Evolutionary conservation across 768 basidiomycete species (phyloP).

Genomic region (Thelephora aurantiotincta): DNA sequence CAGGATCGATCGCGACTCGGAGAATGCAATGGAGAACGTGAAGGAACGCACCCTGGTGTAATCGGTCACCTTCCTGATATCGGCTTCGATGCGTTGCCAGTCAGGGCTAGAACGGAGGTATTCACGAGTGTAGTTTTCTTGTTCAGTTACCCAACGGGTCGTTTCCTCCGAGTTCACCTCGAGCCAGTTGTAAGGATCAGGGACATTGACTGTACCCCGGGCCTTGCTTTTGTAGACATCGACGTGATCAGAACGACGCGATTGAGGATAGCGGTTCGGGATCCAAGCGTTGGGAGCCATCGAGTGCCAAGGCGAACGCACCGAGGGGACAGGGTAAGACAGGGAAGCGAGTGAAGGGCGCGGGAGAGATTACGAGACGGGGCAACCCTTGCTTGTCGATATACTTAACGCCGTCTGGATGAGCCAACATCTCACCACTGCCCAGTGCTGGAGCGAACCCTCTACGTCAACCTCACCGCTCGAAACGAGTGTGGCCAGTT

Average conservation of each 20-base stretch:
- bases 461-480: too few species aligned
- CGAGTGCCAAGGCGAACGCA: neutral
- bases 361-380: too few species aligned
- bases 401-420: too few species aligned
- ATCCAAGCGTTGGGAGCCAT: conserved; percentile 31
- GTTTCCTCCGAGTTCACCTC: conserved; percentile 52
- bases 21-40: neutral
- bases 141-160: conserved; percentile 45
- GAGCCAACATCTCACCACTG: too few species aligned
- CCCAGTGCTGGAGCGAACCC: too few species aligned
- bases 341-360: neutral
- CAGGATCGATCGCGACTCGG: neutral
- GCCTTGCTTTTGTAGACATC: conserved; percentile 56
- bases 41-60: conserved; percentile 28
- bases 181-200: conserved; percentile 67
- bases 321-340: neutral
- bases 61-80: conserved; percentile 39
- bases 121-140: conserved; percentile 40
- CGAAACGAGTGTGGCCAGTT: too few species aligned
- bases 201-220: conserved; percentile 45
- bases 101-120: conserved; percentile 55
- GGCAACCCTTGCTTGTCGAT: too few species aligned
- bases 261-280: conserved; percentile 44
- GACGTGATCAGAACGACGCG: conserved; percentile 51
- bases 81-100: conserved; percentile 39